Conservation (phyloP, 192 early-diverging fungal genomes). For the Pilaira anomala region DNA sequence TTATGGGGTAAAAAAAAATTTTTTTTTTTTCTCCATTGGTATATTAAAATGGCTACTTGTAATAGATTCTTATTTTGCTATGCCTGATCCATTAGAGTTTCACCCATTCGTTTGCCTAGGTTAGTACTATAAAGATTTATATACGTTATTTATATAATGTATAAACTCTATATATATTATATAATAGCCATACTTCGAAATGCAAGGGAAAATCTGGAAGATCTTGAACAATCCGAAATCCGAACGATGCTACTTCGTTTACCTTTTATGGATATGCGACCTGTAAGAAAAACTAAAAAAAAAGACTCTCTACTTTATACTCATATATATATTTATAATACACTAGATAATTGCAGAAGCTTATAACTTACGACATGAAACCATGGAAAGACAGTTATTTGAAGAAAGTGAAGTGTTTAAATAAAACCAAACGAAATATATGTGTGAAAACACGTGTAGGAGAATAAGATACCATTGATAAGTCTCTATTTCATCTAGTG, state of each 20-base stretch:
- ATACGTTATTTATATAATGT: constrained; percentile 7
- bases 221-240: constrained; percentile 90
- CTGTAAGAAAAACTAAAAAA: constrained; percentile 36
- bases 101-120: constrained; percentile 84
- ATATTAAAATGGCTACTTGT: neutral
- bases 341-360: constrained; percentile 66
- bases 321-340: neutral
- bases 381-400: constrained; percentile 57
- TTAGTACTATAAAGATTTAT: too few species aligned
- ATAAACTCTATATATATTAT: neutral
- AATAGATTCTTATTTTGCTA: constrained; percentile 81
- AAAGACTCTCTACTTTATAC: neutral
- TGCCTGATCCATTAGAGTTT: constrained; percentile 67
- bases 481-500: neutral
- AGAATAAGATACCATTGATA: neutral
- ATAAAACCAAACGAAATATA: neutral
- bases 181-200: constrained; percentile 67
- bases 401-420: constrained; percentile 35
- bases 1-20: constrained; percentile 61
- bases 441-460: neutral
- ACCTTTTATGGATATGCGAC: constrained; percentile 66
- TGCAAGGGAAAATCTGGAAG: constrained; percentile 79
- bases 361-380: constrained; percentile 66
- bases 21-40: neutral
- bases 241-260: constrained; percentile 76